Percentiles rank a stretch among this genome's conserved stretches.
Conservation (phyloP, 768 basidiomycete species). For the Trametopsis cervina region DNA sequence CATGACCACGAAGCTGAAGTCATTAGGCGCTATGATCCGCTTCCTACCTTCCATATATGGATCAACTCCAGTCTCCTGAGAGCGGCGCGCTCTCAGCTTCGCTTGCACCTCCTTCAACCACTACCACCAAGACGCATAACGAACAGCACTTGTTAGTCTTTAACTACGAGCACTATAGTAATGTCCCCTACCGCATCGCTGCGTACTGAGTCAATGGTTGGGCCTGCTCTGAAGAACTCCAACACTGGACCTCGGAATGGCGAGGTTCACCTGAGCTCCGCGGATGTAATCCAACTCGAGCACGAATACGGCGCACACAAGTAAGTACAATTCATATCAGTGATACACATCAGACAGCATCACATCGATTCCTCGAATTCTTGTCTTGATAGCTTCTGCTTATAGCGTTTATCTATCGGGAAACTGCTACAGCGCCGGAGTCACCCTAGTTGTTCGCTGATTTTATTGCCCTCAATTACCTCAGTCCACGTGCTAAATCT, state of each 20-base stretch:
- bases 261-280: slow-evolving; percentile 38
- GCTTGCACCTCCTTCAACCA: background rate
- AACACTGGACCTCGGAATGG: slow-evolving; percentile 10
- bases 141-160: slow-evolving; percentile 10
- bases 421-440: slow-evolving; percentile 7
- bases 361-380: background rate
- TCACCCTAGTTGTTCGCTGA: slow-evolving; percentile 9
- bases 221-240: slow-evolving; percentile 3
- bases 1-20: no score
- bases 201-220: slow-evolving; percentile 4
- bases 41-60: background rate
- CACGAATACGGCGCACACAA: slow-evolving; percentile 84
- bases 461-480: no score
- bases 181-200: slow-evolving; percentile 13
- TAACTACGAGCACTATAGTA: slow-evolving; percentile 3
- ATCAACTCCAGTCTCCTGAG: background rate
- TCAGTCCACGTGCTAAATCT: no score
- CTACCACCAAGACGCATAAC: background rate
- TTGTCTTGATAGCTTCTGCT: slow-evolving; percentile 7
- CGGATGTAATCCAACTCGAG: slow-evolving; percentile 73
- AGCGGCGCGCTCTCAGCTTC: background rate
- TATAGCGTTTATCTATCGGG: slow-evolving; percentile 5
- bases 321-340: slow-evolving; percentile 39
- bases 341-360: slow-evolving; percentile 3
- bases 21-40: background rate